phyloP scores from a whole-genome alignment of 2,329 filamentous ascomycete species.

The Aspergillus sp. region DNA sequence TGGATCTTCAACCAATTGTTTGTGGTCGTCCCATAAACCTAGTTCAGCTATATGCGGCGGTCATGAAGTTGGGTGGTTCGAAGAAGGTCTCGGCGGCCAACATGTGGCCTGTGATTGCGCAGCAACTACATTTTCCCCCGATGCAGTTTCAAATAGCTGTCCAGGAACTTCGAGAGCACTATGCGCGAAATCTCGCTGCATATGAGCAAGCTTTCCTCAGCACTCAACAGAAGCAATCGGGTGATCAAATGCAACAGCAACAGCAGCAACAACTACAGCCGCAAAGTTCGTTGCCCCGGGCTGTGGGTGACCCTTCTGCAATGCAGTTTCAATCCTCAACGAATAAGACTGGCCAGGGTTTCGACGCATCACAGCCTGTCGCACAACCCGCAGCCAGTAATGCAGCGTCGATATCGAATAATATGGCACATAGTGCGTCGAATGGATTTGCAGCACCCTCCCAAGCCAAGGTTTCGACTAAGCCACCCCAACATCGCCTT shows the following conservation, averaged over 20 bases:
- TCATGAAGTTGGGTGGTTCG: constrained; percentile 71
- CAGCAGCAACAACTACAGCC: constrained; percentile 29
- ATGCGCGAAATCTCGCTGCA: constrained; percentile 65
- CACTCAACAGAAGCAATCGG: constrained; percentile 39
- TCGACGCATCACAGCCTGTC: constrained; percentile 27
- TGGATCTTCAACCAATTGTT: constrained; percentile 69
- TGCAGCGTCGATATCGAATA: constrained; percentile 23
- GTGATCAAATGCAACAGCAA: constrained; percentile 38
- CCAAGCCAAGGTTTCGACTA: constrained; percentile 27
- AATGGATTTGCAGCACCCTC: constrained; percentile 38
- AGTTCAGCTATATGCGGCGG: constrained; percentile 68
- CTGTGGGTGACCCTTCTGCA: constrained; percentile 29
- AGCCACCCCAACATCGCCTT: constrained; percentile 21
- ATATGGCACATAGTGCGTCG: constrained; percentile 22
- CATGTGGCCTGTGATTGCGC: constrained; percentile 67
- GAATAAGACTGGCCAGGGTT: constrained; percentile 48
- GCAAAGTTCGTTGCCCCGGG: constrained; percentile 23
- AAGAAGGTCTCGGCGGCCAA: constrained; percentile 63
- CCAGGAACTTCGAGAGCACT: constrained; percentile 63
- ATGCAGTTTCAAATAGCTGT: constrained; percentile 60
- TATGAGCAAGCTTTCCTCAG: constrained; percentile 58
- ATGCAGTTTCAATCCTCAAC: constrained; percentile 39
- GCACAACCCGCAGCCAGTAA: constrained; percentile 27
- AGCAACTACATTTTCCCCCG: constrained; percentile 53
- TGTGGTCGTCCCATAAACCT: constrained; percentile 68